phyloP scores from a whole-genome alignment of 768 basidiomycete genomes.

The Atractiella rhizophila region DNA sequence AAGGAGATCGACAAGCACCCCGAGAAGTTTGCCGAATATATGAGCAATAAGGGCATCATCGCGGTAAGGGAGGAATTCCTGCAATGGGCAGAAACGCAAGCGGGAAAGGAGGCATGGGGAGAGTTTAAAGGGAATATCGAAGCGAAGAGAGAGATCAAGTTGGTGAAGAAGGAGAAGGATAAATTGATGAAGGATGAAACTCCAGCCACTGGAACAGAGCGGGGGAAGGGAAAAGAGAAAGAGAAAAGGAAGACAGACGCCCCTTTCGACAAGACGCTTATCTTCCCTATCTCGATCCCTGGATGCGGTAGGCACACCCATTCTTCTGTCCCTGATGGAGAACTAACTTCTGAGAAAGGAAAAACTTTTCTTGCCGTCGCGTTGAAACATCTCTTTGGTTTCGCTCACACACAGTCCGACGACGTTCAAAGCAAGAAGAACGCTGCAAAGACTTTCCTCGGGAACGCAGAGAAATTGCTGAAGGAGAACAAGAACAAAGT shows the following conservation, averaged over 20 bases:
- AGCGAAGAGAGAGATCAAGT: slow-evolving; percentile 18
- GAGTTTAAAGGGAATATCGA: too few species aligned
- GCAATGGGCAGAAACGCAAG: slow-evolving; percentile 32
- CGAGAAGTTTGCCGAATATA: slow-evolving; percentile 35
- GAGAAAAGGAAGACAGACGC: slow-evolving; percentile 10
- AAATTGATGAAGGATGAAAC: slow-evolving; percentile 16
- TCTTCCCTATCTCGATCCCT: slow-evolving; percentile 70
- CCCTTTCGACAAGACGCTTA: slow-evolving; percentile 45
- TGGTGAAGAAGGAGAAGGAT: slow-evolving; percentile 20
- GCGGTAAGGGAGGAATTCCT: slow-evolving; percentile 54
- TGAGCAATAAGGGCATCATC: slow-evolving; percentile 60
- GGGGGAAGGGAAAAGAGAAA: slow-evolving; percentile 10
- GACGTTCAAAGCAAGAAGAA: slow-evolving; percentile 54
- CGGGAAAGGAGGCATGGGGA: too few species aligned
- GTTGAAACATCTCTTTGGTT: slow-evolving; percentile 49
- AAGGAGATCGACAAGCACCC: slow-evolving; percentile 42
- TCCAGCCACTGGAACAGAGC: slow-evolving; percentile 14
- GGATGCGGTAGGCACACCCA: slow-evolving; percentile 49
- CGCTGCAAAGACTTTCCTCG: slow-evolving; percentile 28
- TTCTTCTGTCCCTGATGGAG: too few species aligned
- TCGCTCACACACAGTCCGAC: slow-evolving; percentile 82
- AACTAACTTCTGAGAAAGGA: slow-evolving; percentile 27
- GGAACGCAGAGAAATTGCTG: slow-evolving; percentile 40
- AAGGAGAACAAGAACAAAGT: slow-evolving; percentile 36
- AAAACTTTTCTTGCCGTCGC: slow-evolving; percentile 70